A percentile compares a stretch with the other conserved stretches of the same genome.
Conservation (phyloP, 768 basidiomycete genomes). For the Panaeolus papilionaceus region DNA sequence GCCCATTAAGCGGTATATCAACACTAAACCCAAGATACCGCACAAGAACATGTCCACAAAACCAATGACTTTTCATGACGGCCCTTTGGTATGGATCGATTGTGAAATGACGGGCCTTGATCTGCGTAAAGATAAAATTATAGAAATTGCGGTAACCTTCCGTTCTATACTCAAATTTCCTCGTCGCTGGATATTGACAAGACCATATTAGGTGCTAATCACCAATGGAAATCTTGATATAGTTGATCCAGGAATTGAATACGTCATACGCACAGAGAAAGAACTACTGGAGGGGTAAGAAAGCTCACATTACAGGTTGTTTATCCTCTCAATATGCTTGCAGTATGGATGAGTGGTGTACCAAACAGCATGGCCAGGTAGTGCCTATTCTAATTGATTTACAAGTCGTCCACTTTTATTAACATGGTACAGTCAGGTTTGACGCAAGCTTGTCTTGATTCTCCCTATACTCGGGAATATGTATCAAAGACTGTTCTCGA, state of each 20-base stretch:
- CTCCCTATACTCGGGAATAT: slow-evolving; percentile 63
- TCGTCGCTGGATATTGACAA: slow-evolving; percentile 14
- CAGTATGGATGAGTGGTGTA: slow-evolving; percentile 93
- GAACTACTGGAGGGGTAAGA: slow-evolving; percentile 69
- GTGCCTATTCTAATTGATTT: slow-evolving; percentile 24
- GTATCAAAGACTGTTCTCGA: slow-evolving; percentile 67
- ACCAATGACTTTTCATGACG: slow-evolving; percentile 49
- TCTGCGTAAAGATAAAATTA: slow-evolving; percentile 66
- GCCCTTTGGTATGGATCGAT: slow-evolving; percentile 84
- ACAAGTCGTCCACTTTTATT: neutral
- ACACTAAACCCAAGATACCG: neutral
- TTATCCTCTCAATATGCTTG: neutral
- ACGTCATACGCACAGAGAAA: slow-evolving; percentile 77
- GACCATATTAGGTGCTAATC: slow-evolving; percentile 69
- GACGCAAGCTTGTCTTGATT: slow-evolving; percentile 78
- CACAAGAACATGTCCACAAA: slow-evolving; percentile 20
- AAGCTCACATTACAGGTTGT: neutral
- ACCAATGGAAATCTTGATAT: slow-evolving; percentile 83
- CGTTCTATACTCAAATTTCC: neutral
- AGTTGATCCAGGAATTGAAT: slow-evolving; percentile 84
- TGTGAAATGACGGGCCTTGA: slow-evolving; percentile 89
- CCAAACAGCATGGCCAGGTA: slow-evolving; percentile 77
- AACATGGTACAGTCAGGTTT: slow-evolving; percentile 69
- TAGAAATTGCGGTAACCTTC: slow-evolving; percentile 76
- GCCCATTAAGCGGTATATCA: neutral